These are phyloP conservation scores for Adansonia digitata DNA, from an alignment of 345 rosid genomes.

Conservation along the genomic window DNA sequence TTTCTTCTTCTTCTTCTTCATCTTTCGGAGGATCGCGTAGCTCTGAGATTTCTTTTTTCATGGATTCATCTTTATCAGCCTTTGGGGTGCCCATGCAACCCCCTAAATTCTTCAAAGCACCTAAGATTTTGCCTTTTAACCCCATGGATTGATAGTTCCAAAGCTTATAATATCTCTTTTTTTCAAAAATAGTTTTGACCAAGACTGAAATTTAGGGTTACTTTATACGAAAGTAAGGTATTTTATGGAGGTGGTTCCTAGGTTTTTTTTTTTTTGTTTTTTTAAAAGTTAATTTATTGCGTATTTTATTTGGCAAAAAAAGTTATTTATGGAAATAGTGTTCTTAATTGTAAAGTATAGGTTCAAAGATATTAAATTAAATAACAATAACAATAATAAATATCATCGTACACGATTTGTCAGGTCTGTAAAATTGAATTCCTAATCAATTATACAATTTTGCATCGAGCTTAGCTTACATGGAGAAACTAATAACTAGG, in stretches of 20 bases:
- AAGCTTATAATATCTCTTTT: not conserved
- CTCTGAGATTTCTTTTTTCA: not conserved
- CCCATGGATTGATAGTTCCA: not conserved
- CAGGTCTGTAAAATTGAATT: too few relatives aligned
- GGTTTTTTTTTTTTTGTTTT: too few relatives aligned
- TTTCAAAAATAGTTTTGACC: too few relatives aligned
- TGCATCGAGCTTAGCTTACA: too few relatives aligned
- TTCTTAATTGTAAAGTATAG: not conserved
- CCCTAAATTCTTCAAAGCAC: not conserved
- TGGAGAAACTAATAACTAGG: too few relatives aligned
- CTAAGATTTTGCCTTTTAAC: not conserved
- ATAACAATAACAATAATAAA: too few relatives aligned
- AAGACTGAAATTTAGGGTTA: not conserved
- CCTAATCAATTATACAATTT: too few relatives aligned
- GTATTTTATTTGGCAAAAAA: too few relatives aligned
- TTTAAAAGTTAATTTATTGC: too few relatives aligned
- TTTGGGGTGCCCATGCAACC: not conserved
- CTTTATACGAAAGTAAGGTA: not conserved
- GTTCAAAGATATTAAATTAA: too few relatives aligned
- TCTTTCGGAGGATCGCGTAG: too few relatives aligned
- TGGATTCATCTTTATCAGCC: not conserved
- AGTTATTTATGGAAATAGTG: not conserved
- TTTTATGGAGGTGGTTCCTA: not conserved
- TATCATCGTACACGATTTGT: too few relatives aligned
- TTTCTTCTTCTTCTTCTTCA: not conserved